Percentiles rank a stretch among this genome's conserved stretches.
Evolutionary conservation across 169 alveolate genomes (phyloP).

Genomic region (Cryptosporidium andersoni): DNA sequence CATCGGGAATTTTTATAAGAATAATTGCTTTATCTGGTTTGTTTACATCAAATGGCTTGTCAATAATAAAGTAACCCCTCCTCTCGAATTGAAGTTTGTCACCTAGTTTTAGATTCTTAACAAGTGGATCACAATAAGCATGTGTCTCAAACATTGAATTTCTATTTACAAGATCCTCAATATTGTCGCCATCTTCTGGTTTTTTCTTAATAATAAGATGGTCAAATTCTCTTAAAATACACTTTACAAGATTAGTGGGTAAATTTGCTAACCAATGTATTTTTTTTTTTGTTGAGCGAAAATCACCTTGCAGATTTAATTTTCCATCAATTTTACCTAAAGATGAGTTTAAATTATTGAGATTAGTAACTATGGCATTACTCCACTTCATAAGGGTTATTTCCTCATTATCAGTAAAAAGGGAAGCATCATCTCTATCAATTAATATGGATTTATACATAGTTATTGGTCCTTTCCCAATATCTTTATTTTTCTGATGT

Average conservation of each 20-base stretch:
- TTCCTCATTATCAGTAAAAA: constrained; percentile 89
- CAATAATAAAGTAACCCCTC: constrained; percentile 96
- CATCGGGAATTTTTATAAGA: constrained; percentile 93
- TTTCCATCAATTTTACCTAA: constrained; percentile 75
- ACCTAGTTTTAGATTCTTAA: constrained; percentile 75
- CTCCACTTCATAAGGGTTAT: constrained; percentile 97
- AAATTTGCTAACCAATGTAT: constrained; percentile 88
- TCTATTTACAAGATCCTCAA: constrained; percentile 82
- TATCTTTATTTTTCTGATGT: constrained; percentile 92
- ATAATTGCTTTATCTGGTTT: constrained; percentile 75
- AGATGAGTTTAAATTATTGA: constrained; percentile 75
- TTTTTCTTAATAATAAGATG: constrained; percentile 91
- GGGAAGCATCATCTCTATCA: constrained; percentile 92
- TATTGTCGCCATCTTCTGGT: constrained; percentile 87
- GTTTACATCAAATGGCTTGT: constrained; percentile 74
- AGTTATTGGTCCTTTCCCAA: constrained; percentile 87
- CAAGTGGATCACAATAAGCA: constrained; percentile 74
- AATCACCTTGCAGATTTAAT: constrained; percentile 87
- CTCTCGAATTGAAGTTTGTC: constrained; percentile 94
- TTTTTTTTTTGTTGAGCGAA: constrained; percentile 93
- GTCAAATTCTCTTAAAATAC: constrained; percentile 91
- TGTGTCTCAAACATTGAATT: constrained; percentile 76
- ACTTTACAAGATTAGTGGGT: constrained; percentile 74
- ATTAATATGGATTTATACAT: constrained; percentile 80
- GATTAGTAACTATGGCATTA: constrained; percentile 86